Evolutionary conservation across 768 basidiomycete genomes (phyloP).

Genomic region (Lentinus tigrinus): DNA sequence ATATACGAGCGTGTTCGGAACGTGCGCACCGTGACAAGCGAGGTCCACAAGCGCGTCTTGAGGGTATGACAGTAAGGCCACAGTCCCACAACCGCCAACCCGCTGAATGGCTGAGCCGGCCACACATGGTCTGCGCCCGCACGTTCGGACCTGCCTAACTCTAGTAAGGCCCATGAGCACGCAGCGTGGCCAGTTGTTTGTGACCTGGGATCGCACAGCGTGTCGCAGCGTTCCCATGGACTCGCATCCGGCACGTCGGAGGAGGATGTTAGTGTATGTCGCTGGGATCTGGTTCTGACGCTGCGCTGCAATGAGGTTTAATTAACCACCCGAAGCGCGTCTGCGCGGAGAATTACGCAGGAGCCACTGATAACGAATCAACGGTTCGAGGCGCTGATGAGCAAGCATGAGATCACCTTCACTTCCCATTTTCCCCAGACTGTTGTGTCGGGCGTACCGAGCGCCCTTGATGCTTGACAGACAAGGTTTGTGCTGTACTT

Average conservation of each 20-base stretch:
- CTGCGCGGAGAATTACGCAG: background rate
- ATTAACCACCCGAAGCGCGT: slow-evolving; percentile 15
- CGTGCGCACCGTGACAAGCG: background rate
- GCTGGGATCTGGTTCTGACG: slow-evolving; percentile 8
- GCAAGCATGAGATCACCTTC: no score
- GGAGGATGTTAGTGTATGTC: background rate
- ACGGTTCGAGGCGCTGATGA: background rate
- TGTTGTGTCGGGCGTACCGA: no score
- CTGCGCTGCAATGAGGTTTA: slow-evolving; percentile 17
- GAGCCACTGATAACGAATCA: background rate
- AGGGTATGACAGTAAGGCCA: no score
- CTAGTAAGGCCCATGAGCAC: no score
- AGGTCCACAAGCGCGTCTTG: background rate
- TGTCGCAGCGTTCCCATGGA: background rate
- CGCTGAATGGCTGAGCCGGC: background rate
- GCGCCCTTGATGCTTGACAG: no score
- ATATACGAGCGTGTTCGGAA: slow-evolving; percentile 1
- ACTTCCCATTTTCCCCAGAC: no score
- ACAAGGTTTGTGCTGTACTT: no score
- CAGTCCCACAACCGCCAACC: background rate
- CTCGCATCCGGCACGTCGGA: slow-evolving; percentile 4
- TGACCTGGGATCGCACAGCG: background rate
- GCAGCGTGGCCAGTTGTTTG: no score
- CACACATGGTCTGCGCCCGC: background rate
- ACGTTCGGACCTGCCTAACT: background rate